Base-by-base conservation (phyloP, 129 eudicot species). In the Glebionis coronaria region DNA sequence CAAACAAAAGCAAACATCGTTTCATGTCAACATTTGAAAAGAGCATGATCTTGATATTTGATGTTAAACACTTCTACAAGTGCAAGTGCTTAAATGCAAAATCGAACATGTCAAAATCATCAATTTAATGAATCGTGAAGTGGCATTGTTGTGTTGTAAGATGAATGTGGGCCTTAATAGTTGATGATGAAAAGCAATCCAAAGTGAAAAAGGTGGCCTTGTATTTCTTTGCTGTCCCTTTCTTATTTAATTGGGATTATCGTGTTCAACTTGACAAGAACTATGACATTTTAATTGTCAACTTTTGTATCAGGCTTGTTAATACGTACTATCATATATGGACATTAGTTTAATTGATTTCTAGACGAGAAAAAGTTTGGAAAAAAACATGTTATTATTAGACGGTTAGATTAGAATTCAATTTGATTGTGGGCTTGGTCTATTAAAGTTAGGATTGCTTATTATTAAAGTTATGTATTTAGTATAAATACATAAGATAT, bases 211-310 rank as follows among this genome's bases (percentile, higher is more conserved):
- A 25, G 8, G 59, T 55, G 19, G 66, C 44, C 72, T 68, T 75
- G 70, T 60, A 61, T 60, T 68, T 76, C 65, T 40, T 68, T 52
- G 58, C 56, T 76, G 80, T 76, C 80, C 27, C 70, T 76, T 68
- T 76, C 75, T 68, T 61, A 61, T 76, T 61, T 61, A 61, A 25
- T 60, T 75, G 74, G 31, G 52, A 50, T 68, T 58, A 68, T 75
- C 75, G 74, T 75, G 58, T 68, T 18, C 65, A 61, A 76, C 57
- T 76, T 69, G 80, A 68, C 65, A 76, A 76, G 18, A 61, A 47
- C 13, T 31, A 31, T 0, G 4, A 10, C 66, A 57, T 12, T 11
- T 67, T 56, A 73, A 55, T 65, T 56, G 56, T 59, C 46, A 55
- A 70, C 47, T 28, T 1, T 28, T 28, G 3, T 28, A 28, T 28